A percentile compares a stretch with the other conserved stretches of the same genome.
Evolutionary conservation across 306 rosid genomes (phyloP).

Genomic region (Senna siamea): DNA sequence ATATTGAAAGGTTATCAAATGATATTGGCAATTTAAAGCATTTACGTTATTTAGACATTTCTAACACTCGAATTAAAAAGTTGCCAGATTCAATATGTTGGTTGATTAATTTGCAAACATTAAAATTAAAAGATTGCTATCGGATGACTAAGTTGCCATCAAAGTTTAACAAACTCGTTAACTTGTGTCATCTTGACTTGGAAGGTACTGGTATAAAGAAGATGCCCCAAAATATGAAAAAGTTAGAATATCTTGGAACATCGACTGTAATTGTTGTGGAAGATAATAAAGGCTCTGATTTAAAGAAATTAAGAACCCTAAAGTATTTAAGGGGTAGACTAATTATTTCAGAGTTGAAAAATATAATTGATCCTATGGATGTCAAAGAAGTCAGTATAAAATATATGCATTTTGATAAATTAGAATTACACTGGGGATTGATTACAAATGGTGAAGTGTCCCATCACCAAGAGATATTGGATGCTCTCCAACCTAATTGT

Average conservation of each 20-base stretch:
- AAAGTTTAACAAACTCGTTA: conserved; percentile 17
- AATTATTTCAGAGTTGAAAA: background rate
- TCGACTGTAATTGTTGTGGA: background rate
- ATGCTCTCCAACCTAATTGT: background rate
- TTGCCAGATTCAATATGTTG: conserved; percentile 34
- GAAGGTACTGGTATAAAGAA: background rate
- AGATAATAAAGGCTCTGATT: background rate
- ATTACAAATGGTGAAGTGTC: background rate
- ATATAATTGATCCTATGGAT: background rate
- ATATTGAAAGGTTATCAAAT: background rate
- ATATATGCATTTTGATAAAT: conserved; percentile 28
- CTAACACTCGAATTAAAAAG: background rate
- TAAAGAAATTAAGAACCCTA: conserved; percentile 14
- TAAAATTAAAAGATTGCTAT: background rate
- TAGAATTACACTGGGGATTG: background rate
- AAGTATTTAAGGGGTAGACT: conserved; percentile 29
- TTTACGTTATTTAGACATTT: conserved; percentile 38
- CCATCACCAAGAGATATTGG: background rate
- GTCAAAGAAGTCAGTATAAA: background rate
- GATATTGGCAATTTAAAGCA: conserved; percentile 27
- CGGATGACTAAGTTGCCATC: background rate
- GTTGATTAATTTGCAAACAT: conserved; percentile 37
- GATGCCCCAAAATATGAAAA: background rate
- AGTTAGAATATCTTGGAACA: conserved; percentile 1
- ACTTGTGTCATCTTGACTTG: conserved; percentile 21